These are phyloP conservation scores for Tetradesmus obliquus DNA, from an alignment of 139 green algal species.

Conservation along the genomic window DNA sequence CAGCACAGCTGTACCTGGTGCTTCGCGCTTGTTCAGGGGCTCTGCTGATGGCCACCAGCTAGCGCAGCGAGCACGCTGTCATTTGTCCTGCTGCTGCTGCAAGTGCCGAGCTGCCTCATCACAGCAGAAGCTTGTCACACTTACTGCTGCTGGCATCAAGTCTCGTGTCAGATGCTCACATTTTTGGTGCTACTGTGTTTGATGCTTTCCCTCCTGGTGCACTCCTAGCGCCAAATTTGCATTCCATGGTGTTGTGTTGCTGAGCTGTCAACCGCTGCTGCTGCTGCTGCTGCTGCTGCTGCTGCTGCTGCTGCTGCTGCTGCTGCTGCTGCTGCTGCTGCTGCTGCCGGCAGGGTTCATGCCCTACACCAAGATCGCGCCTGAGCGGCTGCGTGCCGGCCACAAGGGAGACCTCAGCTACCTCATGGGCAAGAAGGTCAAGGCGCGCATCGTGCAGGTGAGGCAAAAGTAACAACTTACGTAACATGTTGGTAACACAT, in stretches of 20 bases:
- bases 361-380: conserved; percentile 46
- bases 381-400: conserved; percentile 29
- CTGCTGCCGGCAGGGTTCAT: conserved; percentile 34
- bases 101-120: too few relatives aligned
- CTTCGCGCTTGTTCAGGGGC: too few relatives aligned
- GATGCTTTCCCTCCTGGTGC: too few relatives aligned
- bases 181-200: too few relatives aligned
- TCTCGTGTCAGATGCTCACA: too few relatives aligned
- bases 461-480: background rate
- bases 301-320: background rate
- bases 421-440: conserved; percentile 47
- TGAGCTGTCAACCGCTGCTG: too few relatives aligned
- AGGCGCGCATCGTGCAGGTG: conserved; percentile 42
- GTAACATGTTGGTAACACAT: background rate
- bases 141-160: too few relatives aligned
- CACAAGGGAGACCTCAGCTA: conserved; percentile 49
- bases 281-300: background rate
- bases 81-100: background rate
- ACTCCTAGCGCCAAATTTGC: background rate
- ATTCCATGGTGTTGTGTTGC: too few relatives aligned
- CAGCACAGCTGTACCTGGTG: too few relatives aligned
- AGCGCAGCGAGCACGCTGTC: too few relatives aligned
- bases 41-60: too few relatives aligned
- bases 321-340: background rate
- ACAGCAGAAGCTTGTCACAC: too few relatives aligned